phyloP scores from a whole-genome alignment of 495 filamentous ascomycete species.

The Tuber magnatum region DNA sequence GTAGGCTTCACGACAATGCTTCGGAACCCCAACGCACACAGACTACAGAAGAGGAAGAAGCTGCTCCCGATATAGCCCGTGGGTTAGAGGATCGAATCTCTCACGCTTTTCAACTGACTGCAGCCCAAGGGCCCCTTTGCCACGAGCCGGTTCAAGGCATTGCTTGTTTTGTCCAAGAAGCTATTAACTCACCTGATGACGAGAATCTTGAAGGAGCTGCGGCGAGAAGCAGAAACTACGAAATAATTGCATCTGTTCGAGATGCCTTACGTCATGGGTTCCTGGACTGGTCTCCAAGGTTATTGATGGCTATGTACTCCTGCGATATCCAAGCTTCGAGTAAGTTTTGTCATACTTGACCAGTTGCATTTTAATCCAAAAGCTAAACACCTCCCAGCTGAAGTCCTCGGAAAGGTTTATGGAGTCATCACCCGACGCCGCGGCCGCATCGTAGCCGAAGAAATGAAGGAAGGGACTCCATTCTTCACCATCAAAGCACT shows the following conservation, averaged over 20 bases:
- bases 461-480: constrained; percentile 88
- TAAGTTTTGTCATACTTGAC: constrained; percentile 45
- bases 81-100: constrained; percentile 84
- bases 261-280: constrained; percentile 81
- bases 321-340: constrained; percentile 94
- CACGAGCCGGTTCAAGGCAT: constrained; percentile 89
- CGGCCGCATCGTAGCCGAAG: constrained; percentile 79
- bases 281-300: constrained; percentile 86
- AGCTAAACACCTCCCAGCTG: constrained; percentile 49
- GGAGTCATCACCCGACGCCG: constrained; percentile 84
- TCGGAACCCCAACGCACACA: constrained; percentile 1
- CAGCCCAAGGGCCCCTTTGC: constrained; percentile 80
- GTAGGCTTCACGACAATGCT: constrained; percentile 20
- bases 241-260: constrained; percentile 79
- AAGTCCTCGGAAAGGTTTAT: constrained; percentile 92
- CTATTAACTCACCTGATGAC: constrained; percentile 55
- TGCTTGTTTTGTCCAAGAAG: constrained; percentile 81
- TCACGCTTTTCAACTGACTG: constrained; percentile 92
- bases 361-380: constrained; percentile 2
- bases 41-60: constrained; percentile 26
- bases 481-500: constrained; percentile 88
- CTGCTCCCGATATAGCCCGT: constrained; percentile 55
- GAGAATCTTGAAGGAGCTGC: constrained; percentile 54
- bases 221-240: constrained; percentile 78
- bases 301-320: constrained; percentile 96